Base-by-base conservation (phyloP, 225 moss, liverwort and hornwort genomes). In the Pseudisothecium myosuroides region DNA sequence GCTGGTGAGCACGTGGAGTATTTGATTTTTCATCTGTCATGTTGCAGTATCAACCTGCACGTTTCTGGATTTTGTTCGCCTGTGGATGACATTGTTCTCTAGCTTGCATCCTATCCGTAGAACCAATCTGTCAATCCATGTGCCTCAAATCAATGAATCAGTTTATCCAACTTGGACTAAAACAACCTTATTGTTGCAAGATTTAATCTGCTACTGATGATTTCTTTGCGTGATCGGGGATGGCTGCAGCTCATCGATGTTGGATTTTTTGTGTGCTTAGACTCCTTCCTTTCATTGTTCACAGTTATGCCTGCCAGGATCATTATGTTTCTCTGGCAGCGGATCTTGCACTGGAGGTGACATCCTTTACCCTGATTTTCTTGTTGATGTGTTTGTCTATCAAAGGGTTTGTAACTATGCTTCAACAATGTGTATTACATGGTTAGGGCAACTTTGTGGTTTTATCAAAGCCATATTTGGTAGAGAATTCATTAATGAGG, bases 201-300 rank as follows among this genome's bases (percentile, higher is more conserved):
- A 59, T 82, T 47, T 27, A 45, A 52, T 86, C 74, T 84, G 59
- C 41, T 54, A 71, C 82, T 87, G 87, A 92, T 90, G 75, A 72
- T 89, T 87, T 86, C 58, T 64, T 83, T 88, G 61, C 67, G 86
- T 76, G 85, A 78, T 90, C 85, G 91, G 87, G 67, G 69, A 89
- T 92, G 93, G 69, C 56, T 95, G 98, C 98, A 99, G 99, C 99
- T 99, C 78, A 97, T 99, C 90, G 97, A 96, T 92, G 95, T 99
- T 86, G 99, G 99, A n/a, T 97, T 97, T 89, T 93, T 99, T 87
- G 96, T 99, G 75, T 99, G 99, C 93, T 92, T 99, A 92, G 99
- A 99, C 95, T 96, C 99, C 86, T 99, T 99, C 80, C 95, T 99
- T 76, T 96, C 97, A 71, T 94, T 99, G 85, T 99, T 97, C 91